Base-by-base conservation (phyloP, 2,329 filamentous ascomycete species). In the Paecilomyces fulvus region DNA sequence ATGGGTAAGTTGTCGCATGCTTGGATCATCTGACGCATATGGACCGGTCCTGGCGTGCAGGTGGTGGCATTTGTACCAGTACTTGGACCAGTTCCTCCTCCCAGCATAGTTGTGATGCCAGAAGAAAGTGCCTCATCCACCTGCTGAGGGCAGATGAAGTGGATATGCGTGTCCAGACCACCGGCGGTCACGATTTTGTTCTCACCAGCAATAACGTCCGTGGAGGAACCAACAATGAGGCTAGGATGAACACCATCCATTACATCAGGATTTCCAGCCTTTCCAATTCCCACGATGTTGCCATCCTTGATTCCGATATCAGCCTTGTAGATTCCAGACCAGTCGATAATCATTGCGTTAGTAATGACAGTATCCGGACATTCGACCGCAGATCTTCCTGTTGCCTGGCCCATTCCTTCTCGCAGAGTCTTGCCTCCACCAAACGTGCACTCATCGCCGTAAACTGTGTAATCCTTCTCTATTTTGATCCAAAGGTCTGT, bases 111-210 rank as follows among this genome's bases (percentile, higher is more conserved):
- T 0, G 92, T 97, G 60, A 97, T 84, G 51, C 92, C 92, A 12
- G 89, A 88, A 6, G 91, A 83, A 55, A 96, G 80, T 5, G 90
- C 83, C 69, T 97, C 92, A 30, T 89, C 77, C 1, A 86, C 87
- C 74, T 97, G 92, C 68, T 97, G 92, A 2, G 92, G 92, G 67
- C 92, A 96, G 70, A 97, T 96, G 67, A 92, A 90, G 72, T 97
- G 92, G 60, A 96, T 90, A 65, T 96, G 92, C 3, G 88, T 84
- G 72, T 97, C 92, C 60, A 96, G 84, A 0, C 89, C 92, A 62
- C 92, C 92, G 1, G 91, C 89, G 0, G 92, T 97, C 54, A 97
- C 76, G 60, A 97, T 96, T 75, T 89, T 89, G 64, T 88, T 85
- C 75, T 97, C 92, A 12, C 85, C 92, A 17, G 92, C 90, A 68